phyloP scores from a whole-genome alignment of 2,329 filamentous ascomycete genomes.

The Celoporthe dispersa region DNA sequence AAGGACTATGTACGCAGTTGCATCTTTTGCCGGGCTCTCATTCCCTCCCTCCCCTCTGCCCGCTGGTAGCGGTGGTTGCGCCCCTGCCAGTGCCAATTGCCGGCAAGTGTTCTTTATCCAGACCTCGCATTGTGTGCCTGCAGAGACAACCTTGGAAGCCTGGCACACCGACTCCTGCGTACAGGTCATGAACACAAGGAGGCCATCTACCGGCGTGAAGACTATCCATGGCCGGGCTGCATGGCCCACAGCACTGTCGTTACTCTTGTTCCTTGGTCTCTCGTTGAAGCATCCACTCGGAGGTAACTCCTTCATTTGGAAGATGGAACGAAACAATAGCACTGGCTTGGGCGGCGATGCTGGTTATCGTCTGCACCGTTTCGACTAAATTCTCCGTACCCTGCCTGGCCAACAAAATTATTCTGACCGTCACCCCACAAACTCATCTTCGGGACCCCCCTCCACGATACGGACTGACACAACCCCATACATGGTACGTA shows the following conservation, averaged over 20 bases:
- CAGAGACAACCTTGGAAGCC: neutral
- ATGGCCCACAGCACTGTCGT: neutral
- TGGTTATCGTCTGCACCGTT: neutral
- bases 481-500: neutral
- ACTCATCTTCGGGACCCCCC: neutral
- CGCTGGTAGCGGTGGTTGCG: neutral
- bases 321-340: constrained; percentile 21
- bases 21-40: neutral
- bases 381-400: constrained; percentile 1
- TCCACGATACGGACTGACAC: neutral
- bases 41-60: neutral
- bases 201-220: neutral
- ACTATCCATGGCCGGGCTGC: neutral
- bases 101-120: neutral
- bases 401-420: neutral
- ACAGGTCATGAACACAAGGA: neutral
- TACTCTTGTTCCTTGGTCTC: neutral
- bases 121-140: neutral
- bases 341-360: neutral
- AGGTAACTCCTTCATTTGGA: constrained; percentile 11
- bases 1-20: neutral
- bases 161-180: neutral
- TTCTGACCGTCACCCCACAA: neutral
- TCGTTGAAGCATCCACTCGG: neutral
- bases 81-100: neutral